Percentiles rank a stretch among this genome's conserved stretches.
Conservation (phyloP, 2,329 filamentous ascomycete genomes). For the Mycosphaerelloides madeirae region DNA sequence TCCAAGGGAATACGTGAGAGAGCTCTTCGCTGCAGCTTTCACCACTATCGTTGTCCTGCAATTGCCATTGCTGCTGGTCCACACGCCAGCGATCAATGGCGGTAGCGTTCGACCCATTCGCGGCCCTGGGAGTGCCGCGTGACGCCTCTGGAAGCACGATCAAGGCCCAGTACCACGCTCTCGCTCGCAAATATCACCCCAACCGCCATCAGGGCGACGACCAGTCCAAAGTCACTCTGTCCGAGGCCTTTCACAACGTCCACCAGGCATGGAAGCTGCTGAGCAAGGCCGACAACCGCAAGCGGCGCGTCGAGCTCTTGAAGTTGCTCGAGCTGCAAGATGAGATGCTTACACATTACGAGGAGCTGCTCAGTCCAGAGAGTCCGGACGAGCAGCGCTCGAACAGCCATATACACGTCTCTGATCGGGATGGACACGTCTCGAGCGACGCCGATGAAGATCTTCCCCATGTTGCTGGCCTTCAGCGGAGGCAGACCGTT, state of each 20-base stretch:
- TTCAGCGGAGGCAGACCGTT: constrained; percentile 22
- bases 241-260: constrained; percentile 28
- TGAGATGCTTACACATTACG: constrained; percentile 22
- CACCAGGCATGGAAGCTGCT: constrained; percentile 30
- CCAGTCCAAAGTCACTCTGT: constrained; percentile 38
- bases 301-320: constrained; percentile 27
- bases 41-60: no score
- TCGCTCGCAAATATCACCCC: constrained; percentile 75
- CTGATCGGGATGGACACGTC: constrained; percentile 24
- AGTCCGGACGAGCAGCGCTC: constrained; percentile 9
- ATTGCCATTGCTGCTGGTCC: no score
- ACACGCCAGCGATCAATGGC: constrained; percentile 14
- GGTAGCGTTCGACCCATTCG: constrained; percentile 65
- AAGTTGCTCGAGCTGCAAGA: constrained; percentile 28
- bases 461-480: constrained; percentile 25
- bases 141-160: constrained; percentile 72
- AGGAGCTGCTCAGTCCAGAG: constrained; percentile 21
- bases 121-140: constrained; percentile 67
- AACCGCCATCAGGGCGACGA: constrained; percentile 43
- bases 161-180: constrained; percentile 85
- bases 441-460: constrained; percentile 34
- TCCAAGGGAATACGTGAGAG: constrained; percentile 4
- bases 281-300: constrained; percentile 25
- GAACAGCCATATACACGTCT: constrained; percentile 3
- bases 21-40: constrained; percentile 18